A percentile compares a stretch with the other conserved stretches of the same genome.
These are phyloP conservation scores for Yamadazyma diospyri DNA, from an alignment of 1,139 yeast species.

Conservation along the genomic window DNA sequence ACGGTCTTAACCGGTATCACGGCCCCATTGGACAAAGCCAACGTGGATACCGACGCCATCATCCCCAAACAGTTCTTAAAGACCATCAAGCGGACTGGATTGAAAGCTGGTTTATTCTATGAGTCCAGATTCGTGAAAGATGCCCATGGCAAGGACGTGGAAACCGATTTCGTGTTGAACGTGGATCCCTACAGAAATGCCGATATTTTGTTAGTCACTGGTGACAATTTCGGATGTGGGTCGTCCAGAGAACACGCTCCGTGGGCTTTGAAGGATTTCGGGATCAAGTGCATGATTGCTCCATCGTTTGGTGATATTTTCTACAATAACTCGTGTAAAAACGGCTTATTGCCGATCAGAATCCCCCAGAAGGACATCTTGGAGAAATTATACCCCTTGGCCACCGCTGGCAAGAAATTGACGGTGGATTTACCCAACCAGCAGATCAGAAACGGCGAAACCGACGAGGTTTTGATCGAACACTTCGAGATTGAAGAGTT, in stretches of 20 bases:
- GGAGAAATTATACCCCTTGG: constrained; percentile 73
- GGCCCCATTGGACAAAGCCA: constrained; percentile 91
- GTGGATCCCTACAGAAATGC: constrained; percentile 78
- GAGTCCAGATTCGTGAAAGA: constrained; percentile 79
- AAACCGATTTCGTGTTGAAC: constrained; percentile 86
- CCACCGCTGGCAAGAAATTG: constrained; percentile 65
- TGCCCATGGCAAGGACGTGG: constrained; percentile 62
- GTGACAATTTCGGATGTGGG: constrained; percentile 98
- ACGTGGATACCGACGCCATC: constrained; percentile 96
- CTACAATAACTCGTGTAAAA: constrained; percentile 94
- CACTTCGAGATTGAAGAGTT: constrained; percentile 84
- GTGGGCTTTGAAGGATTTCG: constrained; percentile 97
- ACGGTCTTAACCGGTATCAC: constrained; percentile 75
- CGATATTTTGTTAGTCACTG: constrained; percentile 83
- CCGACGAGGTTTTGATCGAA: constrained; percentile 71
- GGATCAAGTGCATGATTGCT: constrained; percentile 92
- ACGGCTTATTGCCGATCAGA: constrained; percentile 90
- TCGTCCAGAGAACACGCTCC: constrained; percentile 99
- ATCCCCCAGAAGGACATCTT: constrained; percentile 70
- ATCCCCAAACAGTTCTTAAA: constrained; percentile 97
- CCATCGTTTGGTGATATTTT: constrained; percentile 98
- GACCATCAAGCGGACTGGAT: constrained; percentile 96
- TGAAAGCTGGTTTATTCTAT: constrained; percentile 81
- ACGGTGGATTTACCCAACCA: constrained; percentile 86
- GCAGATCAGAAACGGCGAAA: constrained; percentile 62